Evolutionary conservation across 257 asterid species (phyloP).

Genomic region (Misopates orontium): DNA sequence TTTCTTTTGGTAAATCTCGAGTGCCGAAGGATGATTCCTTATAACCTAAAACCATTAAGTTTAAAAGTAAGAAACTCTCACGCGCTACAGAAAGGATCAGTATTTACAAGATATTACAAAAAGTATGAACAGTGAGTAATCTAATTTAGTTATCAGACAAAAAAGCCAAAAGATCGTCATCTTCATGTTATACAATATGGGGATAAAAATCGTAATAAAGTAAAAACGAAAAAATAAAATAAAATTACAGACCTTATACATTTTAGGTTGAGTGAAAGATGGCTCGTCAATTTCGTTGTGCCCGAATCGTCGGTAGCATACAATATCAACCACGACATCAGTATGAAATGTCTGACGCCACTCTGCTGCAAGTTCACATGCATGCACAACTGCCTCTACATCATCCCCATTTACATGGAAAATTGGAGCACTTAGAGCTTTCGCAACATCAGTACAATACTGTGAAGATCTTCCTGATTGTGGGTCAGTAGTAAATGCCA

Average conservation of each 20-base stretch:
- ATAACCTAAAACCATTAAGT: constrained; percentile 59
- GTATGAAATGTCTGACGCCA: constrained; percentile 79
- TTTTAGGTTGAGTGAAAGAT: constrained; percentile 76
- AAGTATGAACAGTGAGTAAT: neutral
- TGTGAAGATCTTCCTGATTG: constrained; percentile 67
- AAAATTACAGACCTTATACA: constrained; percentile 58
- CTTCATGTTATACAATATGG: neutral
- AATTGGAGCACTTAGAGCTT: constrained; percentile 66
- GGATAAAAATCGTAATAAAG: constrained; percentile 22
- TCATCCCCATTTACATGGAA: constrained; percentile 86
- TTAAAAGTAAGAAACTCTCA: constrained; percentile 16
- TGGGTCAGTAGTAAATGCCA: constrained; percentile 76
- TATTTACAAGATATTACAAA: neutral
- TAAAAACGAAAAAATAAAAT: constrained; percentile 18
- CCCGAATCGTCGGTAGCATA: constrained; percentile 77
- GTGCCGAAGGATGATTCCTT: constrained; percentile 82
- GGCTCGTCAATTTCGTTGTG: constrained; percentile 85
- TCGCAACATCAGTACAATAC: constrained; percentile 80
- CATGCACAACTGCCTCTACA: constrained; percentile 73
- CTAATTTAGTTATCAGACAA: neutral
- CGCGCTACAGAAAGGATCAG: constrained; percentile 3
- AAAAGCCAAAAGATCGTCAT: neutral
- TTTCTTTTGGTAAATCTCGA: constrained; percentile 77
- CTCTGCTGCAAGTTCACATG: constrained; percentile 77
- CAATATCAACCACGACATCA: constrained; percentile 76